Base-by-base conservation (phyloP, 2,329 filamentous ascomycete species). In the Diaporthe sp. region DNA sequence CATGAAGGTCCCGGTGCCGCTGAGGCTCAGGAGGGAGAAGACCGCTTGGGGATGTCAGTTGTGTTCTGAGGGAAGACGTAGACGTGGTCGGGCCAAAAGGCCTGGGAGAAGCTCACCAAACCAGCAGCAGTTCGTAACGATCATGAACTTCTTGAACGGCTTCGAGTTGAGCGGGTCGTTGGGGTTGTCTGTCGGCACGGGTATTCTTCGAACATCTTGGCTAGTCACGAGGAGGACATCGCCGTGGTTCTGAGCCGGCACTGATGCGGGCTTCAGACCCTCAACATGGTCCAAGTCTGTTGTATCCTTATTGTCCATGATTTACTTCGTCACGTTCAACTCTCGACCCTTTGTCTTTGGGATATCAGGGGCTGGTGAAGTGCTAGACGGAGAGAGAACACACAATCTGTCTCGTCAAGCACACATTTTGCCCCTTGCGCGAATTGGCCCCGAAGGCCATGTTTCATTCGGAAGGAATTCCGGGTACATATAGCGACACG, bases 81-180 rank as follows among this genome's bases (percentile, higher is more conserved):
- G 22, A 7, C 4, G 0, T 39, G 34, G 1, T 13, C 4, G 22
- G 13, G 17, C 4, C 0, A 12, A 34, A 4, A 8, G n/a, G 85
- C 79, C 8, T 2, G 10, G 34, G 22, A 37, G 31, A 39, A 2
- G 17, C 22, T 61, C 19, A 61, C 58, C 58, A 8, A 61, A 61
- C 58, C 58, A 61, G 58, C 58, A 61, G 58, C 58, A 61, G 13
- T 61, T 61, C 8, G n/a, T 37, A 15, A 61, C 58, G 1, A 61
- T 61, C 34, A 61, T 61, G 22, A 25, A 25, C n/a, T 61, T 61
- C n/a, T 42, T 61, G 10, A n/a, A 61, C 0, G 58, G 58, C 58
- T 28, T 61, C 34, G 37, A 42, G 37, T 61, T 61, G 22, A 42
- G 58, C 2, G 58, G 58, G 13, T 65, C 61, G 19, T 65, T 65